Evolutionary conservation across 2,329 filamentous ascomycete genomes (phyloP), one percentile per base, ranked within the genome.

Genomic region (Pseudocercospora vitis): DNA sequence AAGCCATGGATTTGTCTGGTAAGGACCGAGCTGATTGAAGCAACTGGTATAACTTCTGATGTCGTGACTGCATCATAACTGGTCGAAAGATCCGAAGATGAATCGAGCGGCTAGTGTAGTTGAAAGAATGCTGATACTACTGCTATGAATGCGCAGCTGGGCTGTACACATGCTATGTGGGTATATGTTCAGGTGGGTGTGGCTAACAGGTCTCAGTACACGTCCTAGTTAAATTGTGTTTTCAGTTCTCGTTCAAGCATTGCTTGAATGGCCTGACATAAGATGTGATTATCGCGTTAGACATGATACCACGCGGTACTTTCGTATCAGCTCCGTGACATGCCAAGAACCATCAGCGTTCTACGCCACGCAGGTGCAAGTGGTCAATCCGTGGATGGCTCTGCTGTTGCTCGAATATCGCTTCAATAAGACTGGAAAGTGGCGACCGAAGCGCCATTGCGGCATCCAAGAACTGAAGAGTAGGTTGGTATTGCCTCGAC

Each of bases 401-500:
- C 65, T 76, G 0, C 74, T 73, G 0, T 46, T 74, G 0, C 65
- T 76, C 0, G 74, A 74, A 0, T 61, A 68, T 19, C 73, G 71
- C 9, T 74, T 70, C 0, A 74, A 76, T 56, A 65, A 54, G 48
- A 33, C 74, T 1, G 68, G 72, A 57, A 68, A 68, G 29, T 69
- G 64, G 62, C 60, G 67, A 24, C 72, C 73, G 2, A 57, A 63
- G 18, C 66, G 70, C 2, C 73, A 70, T 12, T 62, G 63, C 16
- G 74, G 74, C 4, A 60, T 76, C n/a, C 72, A 75, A 54, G 70
- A 76, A 57, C 69, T 74, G 2, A 73, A 76, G 53, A 68, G 60
- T 19, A 68, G 74, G 2, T 63, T 76, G 0, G 51, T 75, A 7
- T 64, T 65, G 3, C 61, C 70, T 2, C 52, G 71, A 35, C 52